phyloP scores from a whole-genome alignment of 2,329 filamentous ascomycete genomes.

The Lasiodiplodia sp. region DNA sequence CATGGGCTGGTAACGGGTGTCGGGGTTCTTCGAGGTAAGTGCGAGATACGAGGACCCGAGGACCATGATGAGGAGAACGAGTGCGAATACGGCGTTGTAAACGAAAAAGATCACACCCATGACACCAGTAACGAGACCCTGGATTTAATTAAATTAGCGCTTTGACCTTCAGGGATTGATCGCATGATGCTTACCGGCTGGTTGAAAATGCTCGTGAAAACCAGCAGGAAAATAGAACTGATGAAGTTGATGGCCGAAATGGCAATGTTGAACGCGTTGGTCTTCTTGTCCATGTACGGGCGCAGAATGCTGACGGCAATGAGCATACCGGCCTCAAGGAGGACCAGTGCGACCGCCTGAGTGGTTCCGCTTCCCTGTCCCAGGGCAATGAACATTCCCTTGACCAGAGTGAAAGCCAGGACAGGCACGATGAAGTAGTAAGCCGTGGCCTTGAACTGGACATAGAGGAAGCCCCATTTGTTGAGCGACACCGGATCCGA shows the following conservation, averaged over 20 bases:
- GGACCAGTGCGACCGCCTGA: conserved; percentile 81
- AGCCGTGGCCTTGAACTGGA: conserved; percentile 92
- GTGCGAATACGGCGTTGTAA: conserved; percentile 81
- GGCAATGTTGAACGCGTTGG: conserved; percentile 93
- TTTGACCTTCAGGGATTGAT: neutral
- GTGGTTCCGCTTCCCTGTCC: conserved; percentile 73
- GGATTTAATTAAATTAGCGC: conserved; percentile 39
- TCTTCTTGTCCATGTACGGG: conserved; percentile 99
- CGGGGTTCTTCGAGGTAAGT: conserved; percentile 90
- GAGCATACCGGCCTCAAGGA: conserved; percentile 81
- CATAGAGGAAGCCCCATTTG: conserved; percentile 98
- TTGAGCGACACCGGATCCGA: conserved; percentile 93
- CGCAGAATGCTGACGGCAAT: conserved; percentile 80
- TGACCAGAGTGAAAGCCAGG: conserved; percentile 80
- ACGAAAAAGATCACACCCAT: conserved; percentile 91
- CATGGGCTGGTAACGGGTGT: conserved; percentile 95
- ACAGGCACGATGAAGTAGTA: conserved; percentile 93
- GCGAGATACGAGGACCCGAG: conserved; percentile 79
- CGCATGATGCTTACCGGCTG: conserved; percentile 67
- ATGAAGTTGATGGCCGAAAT: conserved; percentile 91
- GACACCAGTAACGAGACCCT: conserved; percentile 81
- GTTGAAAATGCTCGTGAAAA: conserved; percentile 87
- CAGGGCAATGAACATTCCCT: conserved; percentile 87
- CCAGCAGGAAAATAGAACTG: conserved; percentile 85
- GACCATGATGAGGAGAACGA: conserved; percentile 83